Base-by-base conservation (phyloP, 1,284 basidiomycete genomes). In the Tremellales sp. region DNA sequence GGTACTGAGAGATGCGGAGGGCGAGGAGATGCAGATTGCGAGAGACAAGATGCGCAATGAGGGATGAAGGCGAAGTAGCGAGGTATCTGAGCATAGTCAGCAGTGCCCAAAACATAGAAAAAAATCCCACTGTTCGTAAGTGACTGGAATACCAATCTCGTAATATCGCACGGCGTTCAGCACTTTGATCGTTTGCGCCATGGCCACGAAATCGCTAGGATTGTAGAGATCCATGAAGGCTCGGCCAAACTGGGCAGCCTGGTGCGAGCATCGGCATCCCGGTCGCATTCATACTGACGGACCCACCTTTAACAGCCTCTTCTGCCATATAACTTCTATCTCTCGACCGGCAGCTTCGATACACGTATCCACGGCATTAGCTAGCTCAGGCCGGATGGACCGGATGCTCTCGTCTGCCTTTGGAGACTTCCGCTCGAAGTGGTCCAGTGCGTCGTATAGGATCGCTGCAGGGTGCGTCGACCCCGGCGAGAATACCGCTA, bases 181-280 rank as follows among this genome's bases (percentile, higher is more conserved):
- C n/a, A 98, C 92, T 63, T 94, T 91, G 33, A 98, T 77, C 0
- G 83, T 84, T 66, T 92, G 86, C 0, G 90, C 89, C 85, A 94
- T 93, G 32, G 82, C 78, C 31, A 98, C 81, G 61, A 95, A 93
- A 63, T 91, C 85, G 1, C 82, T 84, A 0, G 93, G 86, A 68
- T 97, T 88, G 70, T 92, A 87, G 25, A 90, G 77, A 66, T 97
- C 94, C 53, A 98, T 74, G 68, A 93, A 99, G 1, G 87, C 85
- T 51, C 92, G 82, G 1, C 95, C 95, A 60, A 95, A 97, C 62
- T 91, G 89, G 0, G 94, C 94, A 12, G 93, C 91, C 88, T 92
- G 28, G 10, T 5, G n/a, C 24, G 7, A 29, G 5, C 22, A 13
- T 18, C 12, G 44, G n/a, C 24, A 24, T 22, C 28, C 36, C 19